Evolutionary conservation across 345 rosid species (phyloP).

Genomic region (Sisymbrium altissimum): DNA sequence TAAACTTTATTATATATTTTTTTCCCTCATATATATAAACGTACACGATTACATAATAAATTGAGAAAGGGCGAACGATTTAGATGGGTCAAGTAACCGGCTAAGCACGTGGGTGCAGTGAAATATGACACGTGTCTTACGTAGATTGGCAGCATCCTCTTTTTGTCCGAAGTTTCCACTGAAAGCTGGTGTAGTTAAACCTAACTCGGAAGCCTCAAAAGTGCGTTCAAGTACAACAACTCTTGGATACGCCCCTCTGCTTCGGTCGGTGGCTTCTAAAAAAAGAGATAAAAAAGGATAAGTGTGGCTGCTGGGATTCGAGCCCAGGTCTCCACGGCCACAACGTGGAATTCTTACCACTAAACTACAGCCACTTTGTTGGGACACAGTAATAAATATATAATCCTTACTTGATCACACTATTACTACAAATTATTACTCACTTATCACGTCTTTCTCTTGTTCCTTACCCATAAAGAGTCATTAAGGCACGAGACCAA

Average conservation of each 20-base stretch:
- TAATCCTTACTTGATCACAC: too few relatives aligned
- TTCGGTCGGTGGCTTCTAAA: background rate
- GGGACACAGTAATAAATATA: too few relatives aligned
- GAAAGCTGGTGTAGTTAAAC: conserved; percentile 29
- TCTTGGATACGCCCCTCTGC: background rate
- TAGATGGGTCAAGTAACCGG: conserved; percentile 26
- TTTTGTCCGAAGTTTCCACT: conserved; percentile 22
- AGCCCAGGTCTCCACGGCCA: conserved; percentile 94
- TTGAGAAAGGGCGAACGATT: conserved; percentile 4
- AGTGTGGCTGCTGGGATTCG: conserved; percentile 89
- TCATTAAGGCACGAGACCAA: too few relatives aligned
- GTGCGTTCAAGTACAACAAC: conserved; percentile 22
- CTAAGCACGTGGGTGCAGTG: conserved; percentile 24
- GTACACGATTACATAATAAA: conserved; percentile 14
- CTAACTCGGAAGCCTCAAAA: conserved; percentile 17
- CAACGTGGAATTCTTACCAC: conserved; percentile 84
- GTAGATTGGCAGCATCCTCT: conserved; percentile 10
- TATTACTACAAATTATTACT: too few relatives aligned
- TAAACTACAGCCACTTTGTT: conserved; percentile 57
- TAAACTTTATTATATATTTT: background rate
- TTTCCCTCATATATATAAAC: background rate
- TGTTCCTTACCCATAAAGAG: conserved; percentile 24
- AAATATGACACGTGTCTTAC: conserved; percentile 8
- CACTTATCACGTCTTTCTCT: too few relatives aligned
- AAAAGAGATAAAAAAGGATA: background rate